Evolutionary conservation across 768 basidiomycete species (phyloP), one percentile per base, ranked within the genome.

Genomic region (Glaciozyma martinii): DNA sequence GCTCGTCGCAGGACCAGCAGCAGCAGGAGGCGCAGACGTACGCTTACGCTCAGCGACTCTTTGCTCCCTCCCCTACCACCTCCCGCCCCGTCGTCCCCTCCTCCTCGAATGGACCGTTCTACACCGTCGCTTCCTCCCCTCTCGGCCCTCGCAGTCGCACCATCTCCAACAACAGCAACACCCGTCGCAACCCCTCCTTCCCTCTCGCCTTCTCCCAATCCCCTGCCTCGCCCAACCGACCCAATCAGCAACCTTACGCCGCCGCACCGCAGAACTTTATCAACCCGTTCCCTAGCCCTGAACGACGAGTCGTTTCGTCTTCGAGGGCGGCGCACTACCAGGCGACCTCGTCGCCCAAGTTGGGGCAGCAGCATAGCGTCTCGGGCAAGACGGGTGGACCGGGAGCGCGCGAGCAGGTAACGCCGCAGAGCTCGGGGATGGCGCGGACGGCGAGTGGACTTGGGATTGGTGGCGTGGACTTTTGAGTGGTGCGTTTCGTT

Each of bases 21-120:
- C 33, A 33, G 10, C 33, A 33, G 33, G 33, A 49, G 27, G 37
- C 49, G 21, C 18, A 60, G 55, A 18, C 56, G 40, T 23, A 33
- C 50, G 42, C 64, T 16, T 63, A 63, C 27, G 59, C 62, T 6
- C 59, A 62, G 32, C 67, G 67, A 4, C 63, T 68, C 23, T 68
- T 68, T 43, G 63, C 50, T 37, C 25, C 55, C 10, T 33, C 55
- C 37, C 7, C 37, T 9, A 30, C 16, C 37, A 10, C 29, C 30
- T 21, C 18, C 9, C 55, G 25, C 37, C 55, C 15, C 55, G 27
- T 52, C 50, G 50, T 52, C 50, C 50, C 32, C 37, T 30, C 32
- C 32, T 54, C 30, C 53, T 16, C 53, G 19, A 27, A 21, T 23
- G 33, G 23, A 56, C 55, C 32, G 0, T 40, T n/a, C 55, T n/a